Conservation (phyloP, 1,284 basidiomycete species). For the Trametes sp. region DNA sequence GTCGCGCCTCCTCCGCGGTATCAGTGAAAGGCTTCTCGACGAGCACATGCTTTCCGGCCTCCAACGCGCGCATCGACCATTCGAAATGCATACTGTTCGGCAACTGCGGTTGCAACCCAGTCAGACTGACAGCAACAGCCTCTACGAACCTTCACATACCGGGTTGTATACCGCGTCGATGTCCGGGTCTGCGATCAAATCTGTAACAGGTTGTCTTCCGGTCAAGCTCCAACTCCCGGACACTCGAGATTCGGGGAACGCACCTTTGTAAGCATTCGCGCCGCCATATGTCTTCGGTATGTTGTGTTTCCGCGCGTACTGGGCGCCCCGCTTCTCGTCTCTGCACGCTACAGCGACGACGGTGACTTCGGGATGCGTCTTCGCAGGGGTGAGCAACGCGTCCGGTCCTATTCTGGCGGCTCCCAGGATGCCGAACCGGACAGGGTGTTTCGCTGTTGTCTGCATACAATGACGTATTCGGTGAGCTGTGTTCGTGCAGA, state of each 20-base stretch:
- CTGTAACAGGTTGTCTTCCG: constrained; percentile 41
- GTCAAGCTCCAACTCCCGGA: background rate
- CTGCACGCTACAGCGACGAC: constrained; percentile 71
- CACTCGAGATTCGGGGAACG: constrained; percentile 9
- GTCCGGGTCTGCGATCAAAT: constrained; percentile 64
- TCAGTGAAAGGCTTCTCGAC: constrained; percentile 73
- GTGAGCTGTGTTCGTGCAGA: too few relatives aligned
- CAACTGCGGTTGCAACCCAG: constrained; percentile 45
- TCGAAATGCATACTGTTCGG: constrained; percentile 63
- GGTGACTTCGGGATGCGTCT: constrained; percentile 64
- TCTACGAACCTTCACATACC: constrained; percentile 42
- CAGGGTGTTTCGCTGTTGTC: constrained; percentile 22
- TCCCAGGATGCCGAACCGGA: constrained; percentile 69
- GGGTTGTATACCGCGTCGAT: constrained; percentile 73
- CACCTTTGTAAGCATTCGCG: constrained; percentile 59
- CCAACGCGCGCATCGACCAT: constrained; percentile 79
- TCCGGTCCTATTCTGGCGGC: constrained; percentile 70
- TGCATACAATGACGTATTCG: background rate
- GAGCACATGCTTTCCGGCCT: constrained; percentile 76
- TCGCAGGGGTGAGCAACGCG: constrained; percentile 62
- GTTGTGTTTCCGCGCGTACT: constrained; percentile 62
- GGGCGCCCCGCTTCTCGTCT: constrained; percentile 55
- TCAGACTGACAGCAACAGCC: background rate
- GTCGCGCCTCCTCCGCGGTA: constrained; percentile 64
- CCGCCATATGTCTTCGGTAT: constrained; percentile 50